Percentiles rank a stretch among this genome's conserved stretches.
Conservation (phyloP, 1,284 basidiomycete species). For the Cryptococcus amylolentus region DNA sequence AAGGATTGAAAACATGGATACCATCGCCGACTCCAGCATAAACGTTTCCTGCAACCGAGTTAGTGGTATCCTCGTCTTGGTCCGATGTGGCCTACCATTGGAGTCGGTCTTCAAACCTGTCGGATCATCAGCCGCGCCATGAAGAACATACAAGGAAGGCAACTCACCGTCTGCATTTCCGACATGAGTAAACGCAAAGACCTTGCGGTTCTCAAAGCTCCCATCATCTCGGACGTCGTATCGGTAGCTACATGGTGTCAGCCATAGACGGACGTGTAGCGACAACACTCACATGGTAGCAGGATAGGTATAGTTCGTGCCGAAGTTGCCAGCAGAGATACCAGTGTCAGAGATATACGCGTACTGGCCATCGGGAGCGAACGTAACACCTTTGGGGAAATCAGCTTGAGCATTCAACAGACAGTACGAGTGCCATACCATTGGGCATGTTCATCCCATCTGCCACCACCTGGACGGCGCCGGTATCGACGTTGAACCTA, state of each 20-base stretch:
- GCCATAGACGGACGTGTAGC: not conserved
- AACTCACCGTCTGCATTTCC: slow-evolving; percentile 58
- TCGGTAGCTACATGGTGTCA: slow-evolving; percentile 56
- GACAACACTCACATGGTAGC: slow-evolving; percentile 60
- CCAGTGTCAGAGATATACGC: slow-evolving; percentile 61
- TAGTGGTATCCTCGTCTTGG: too few relatives aligned
- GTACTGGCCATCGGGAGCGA: slow-evolving; percentile 61
- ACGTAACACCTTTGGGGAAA: slow-evolving; percentile 61
- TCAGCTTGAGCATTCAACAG: not conserved
- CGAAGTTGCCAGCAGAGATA: slow-evolving; percentile 35
- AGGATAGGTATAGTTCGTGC: slow-evolving; percentile 61
- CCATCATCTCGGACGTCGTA: slow-evolving; percentile 63
- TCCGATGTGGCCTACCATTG: slow-evolving; percentile 13
- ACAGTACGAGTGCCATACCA: slow-evolving; percentile 27
- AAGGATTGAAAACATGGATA: slow-evolving; percentile 64
- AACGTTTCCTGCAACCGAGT: slow-evolving; percentile 56
- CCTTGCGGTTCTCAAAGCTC: slow-evolving; percentile 61
- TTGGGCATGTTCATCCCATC: slow-evolving; percentile 58
- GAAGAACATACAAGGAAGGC: not conserved
- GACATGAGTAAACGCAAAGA: slow-evolving; percentile 67
- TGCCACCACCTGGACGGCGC: slow-evolving; percentile 64
- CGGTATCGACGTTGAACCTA: slow-evolving; percentile 62
- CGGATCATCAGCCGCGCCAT: not conserved
- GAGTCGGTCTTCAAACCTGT: slow-evolving; percentile 58
- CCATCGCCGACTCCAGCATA: slow-evolving; percentile 70